phyloP scores from a whole-genome alignment of 257 asterid genomes.

The Orobanche coerulescens region DNA sequence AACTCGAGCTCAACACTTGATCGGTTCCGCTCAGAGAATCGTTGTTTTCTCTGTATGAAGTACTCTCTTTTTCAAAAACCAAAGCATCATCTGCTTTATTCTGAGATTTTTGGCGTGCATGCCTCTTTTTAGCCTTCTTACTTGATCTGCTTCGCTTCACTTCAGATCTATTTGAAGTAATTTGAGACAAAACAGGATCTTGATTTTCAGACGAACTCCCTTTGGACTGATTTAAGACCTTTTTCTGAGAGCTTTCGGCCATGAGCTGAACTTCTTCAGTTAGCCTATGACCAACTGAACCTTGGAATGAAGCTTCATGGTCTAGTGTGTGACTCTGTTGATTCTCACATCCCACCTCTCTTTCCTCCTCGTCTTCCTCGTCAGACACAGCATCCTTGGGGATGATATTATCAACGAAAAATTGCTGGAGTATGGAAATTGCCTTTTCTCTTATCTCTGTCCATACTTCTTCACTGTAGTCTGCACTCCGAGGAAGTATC shows the following conservation, averaged over 20 bases:
- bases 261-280: constrained; percentile 40
- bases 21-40: constrained; percentile 85
- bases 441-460: constrained; percentile 96
- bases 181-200: constrained; percentile 52
- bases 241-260: constrained; percentile 73
- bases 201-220: constrained; percentile 62
- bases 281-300: constrained; percentile 44
- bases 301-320: constrained; percentile 49
- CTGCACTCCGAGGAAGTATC: constrained; percentile 98
- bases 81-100: constrained; percentile 65
- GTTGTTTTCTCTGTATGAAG: constrained; percentile 81
- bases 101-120: constrained; percentile 80
- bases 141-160: constrained; percentile 85
- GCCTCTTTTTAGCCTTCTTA: constrained; percentile 94
- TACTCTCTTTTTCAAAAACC: constrained; percentile 61
- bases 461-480: constrained; percentile 99
- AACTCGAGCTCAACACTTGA: constrained; percentile 80
- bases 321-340: constrained; percentile 37
- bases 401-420: constrained; percentile 60
- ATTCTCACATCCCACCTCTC: constrained; percentile 43
- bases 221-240: constrained; percentile 39
- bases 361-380: constrained; percentile 66
- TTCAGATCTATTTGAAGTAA: constrained; percentile 55
- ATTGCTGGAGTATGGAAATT: constrained; percentile 66
- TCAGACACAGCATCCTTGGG: constrained; percentile 82